Evolutionary conservation across 371 early-diverging fungal species (phyloP), one percentile per base, ranked within the genome.

Genomic region (Lichtheimia ornata): DNA sequence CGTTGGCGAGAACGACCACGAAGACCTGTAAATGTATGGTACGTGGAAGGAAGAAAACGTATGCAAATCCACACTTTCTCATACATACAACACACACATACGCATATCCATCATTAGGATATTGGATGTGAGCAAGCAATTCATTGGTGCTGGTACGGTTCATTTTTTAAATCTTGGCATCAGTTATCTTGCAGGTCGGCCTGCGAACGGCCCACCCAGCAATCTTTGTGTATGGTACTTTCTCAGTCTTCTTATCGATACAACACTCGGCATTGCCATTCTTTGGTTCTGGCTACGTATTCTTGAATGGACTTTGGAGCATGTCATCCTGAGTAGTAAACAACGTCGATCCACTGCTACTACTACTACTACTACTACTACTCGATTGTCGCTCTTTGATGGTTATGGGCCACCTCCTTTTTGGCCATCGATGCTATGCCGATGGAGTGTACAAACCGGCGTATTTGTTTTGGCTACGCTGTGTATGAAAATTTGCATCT

Each of bases 151-250:
- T 25, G 77, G 74, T 20, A 74, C 84, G 54, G 74, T 86, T 25
- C 88, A 88, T 56, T 72, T 78, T 15, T 65, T 88, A 25, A 88
- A 88, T 44, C 65, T 88, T 5, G 67, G 74, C 18, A 74, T 83
- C 22, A 84, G 86, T 15, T 73, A 76, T 53, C 65, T 82, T 53
- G 72, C 81, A 4, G 75, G 76, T 4, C 70, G 72, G 20, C 68
- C 74, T 7, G 67, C 53, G 9, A 58, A 66, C 58, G 74, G 78
- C 49, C 58, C 56, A 20, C 68, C 68, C 42, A 73, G 79, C 17
- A 86, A 85, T 52, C 77, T 83, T 4, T 88, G 88, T 54, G 83
- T 83, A 5, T 86, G 84, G 82, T 87, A 88, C 58, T 84, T 84
- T 66, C 66, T 85, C 35, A 88, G 86, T 63, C 72, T 86, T 41